phyloP scores from a whole-genome alignment of 164 flowering plant genomes.

The Taxillus chinensis region DNA sequence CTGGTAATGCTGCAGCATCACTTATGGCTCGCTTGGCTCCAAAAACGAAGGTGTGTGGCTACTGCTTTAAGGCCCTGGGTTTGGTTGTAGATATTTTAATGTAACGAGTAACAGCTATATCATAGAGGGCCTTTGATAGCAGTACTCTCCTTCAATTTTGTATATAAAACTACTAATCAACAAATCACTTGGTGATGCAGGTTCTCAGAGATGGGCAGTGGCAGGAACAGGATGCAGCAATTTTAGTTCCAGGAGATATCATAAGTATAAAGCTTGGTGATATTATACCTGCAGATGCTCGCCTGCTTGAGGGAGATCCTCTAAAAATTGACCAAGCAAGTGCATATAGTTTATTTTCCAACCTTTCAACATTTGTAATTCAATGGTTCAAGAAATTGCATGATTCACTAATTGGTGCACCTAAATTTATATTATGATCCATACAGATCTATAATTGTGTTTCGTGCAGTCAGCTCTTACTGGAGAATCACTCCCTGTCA shows the following conservation, averaged over 20 bases:
- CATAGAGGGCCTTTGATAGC: background rate
- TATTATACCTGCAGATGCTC: conserved; percentile 87
- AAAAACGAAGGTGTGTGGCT: conserved; percentile 47
- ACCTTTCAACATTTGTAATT: background rate
- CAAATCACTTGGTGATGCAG: conserved; percentile 21
- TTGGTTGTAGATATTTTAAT: no score
- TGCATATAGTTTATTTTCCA: conserved; percentile 2
- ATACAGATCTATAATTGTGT: background rate
- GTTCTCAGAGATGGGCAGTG: conserved; percentile 76
- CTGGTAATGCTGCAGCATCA: conserved; percentile 83
- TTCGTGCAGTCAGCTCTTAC: conserved; percentile 72
- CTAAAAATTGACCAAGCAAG: conserved; percentile 74
- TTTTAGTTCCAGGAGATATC: conserved; percentile 83
- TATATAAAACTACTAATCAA: background rate
- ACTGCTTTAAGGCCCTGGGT: background rate
- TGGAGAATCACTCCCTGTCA: conserved; percentile 79
- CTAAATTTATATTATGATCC: background rate
- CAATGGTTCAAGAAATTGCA: background rate
- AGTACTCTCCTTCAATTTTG: background rate
- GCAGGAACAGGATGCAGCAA: conserved; percentile 73
- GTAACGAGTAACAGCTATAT: no score
- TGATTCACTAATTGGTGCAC: background rate
- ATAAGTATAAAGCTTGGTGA: conserved; percentile 83
- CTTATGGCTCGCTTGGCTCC: conserved; percentile 86
- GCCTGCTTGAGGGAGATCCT: conserved; percentile 76